These are phyloP conservation scores for Forsythia suspensa DNA, from an alignment of 257 asterid species.

Conservation along the genomic window DNA sequence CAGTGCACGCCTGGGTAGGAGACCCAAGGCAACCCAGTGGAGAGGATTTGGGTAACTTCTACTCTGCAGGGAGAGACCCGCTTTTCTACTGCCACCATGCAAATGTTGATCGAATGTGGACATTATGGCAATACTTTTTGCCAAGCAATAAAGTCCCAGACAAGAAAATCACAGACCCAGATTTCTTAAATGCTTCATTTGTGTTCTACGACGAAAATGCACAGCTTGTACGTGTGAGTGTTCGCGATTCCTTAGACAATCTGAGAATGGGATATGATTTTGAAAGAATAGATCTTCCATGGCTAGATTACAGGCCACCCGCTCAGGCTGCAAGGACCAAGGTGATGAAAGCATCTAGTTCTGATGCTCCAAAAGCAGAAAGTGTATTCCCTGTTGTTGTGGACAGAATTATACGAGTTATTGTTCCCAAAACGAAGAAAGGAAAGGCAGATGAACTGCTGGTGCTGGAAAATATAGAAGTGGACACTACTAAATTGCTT, in stretches of 20 bases:
- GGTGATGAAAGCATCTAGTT: neutral
- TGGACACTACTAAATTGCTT: neutral
- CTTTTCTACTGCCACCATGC: too few relatives aligned
- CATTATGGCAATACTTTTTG: too few relatives aligned
- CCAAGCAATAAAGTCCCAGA: slow-evolving; percentile 22
- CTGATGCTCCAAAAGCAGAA: slow-evolving; percentile 17
- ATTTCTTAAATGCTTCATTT: slow-evolving; percentile 49
- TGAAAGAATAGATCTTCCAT: slow-evolving; percentile 42
- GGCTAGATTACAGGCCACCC: slow-evolving; percentile 42
- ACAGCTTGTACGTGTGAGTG: slow-evolving; percentile 41
- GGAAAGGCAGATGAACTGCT: neutral
- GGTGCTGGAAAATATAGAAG: neutral
- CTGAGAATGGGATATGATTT: slow-evolving; percentile 38
- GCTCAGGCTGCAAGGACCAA: slow-evolving; percentile 17
- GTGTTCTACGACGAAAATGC: slow-evolving; percentile 56
- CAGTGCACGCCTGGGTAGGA: too few relatives aligned
- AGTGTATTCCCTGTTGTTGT: neutral
- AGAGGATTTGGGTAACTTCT: too few relatives aligned
- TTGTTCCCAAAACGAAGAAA: slow-evolving; percentile 22
- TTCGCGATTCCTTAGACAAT: slow-evolving; percentile 35
- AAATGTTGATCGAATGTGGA: too few relatives aligned
- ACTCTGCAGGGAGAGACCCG: too few relatives aligned
- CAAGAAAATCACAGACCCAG: slow-evolving; percentile 36
- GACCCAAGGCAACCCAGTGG: too few relatives aligned
- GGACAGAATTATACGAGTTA: neutral